phyloP scores from a whole-genome alignment of 2,329 filamentous ascomycete species.

The Xylariomycetidae sp. region DNA sequence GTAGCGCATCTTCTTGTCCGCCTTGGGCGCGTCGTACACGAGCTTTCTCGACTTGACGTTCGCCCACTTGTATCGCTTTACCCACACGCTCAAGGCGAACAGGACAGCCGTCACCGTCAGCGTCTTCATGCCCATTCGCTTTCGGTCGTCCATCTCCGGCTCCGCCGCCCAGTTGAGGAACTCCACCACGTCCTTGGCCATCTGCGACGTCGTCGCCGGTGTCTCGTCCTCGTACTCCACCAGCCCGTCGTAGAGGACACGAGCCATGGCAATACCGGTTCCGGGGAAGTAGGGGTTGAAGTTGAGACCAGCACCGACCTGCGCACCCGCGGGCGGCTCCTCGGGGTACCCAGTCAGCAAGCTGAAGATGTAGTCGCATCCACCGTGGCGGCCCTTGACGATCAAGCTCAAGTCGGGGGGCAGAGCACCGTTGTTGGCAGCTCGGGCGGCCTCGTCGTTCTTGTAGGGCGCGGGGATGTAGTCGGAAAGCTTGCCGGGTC shows the following conservation, averaged over 20 bases:
- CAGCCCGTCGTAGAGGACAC: conserved; percentile 93
- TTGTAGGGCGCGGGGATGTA: conserved; percentile 94
- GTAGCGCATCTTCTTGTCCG: conserved; percentile 39
- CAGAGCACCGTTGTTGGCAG: conserved; percentile 96
- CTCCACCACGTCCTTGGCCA: conserved; percentile 98
- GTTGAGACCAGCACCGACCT: conserved; percentile 85
- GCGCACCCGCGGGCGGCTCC: conserved; percentile 83
- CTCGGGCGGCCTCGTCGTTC: conserved; percentile 97
- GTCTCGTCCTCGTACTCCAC: conserved; percentile 98
- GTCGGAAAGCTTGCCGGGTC: conserved; percentile 95
- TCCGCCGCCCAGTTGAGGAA: conserved; percentile 99
- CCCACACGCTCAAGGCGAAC: conserved; percentile 86
- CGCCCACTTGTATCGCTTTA: conserved; percentile 99
- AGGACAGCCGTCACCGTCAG: conserved; percentile 72
- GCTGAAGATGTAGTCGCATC: conserved; percentile 97
- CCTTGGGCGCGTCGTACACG: conserved; percentile 71
- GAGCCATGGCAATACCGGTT: conserved; percentile 97
- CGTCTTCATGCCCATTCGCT: conserved; percentile 99
- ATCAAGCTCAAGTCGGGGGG: conserved; percentile 97
- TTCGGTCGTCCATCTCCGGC: conserved; percentile 98
- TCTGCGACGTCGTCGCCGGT: conserved; percentile 90
- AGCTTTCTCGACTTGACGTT: conserved; percentile 94
- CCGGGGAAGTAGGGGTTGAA: conserved; percentile 99
- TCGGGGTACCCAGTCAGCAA: conserved; percentile 96
- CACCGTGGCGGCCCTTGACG: conserved; percentile 94